Evolutionary conservation across 345 rosid genomes (phyloP).

Genomic region (Bruguiera gymnorhiza): DNA sequence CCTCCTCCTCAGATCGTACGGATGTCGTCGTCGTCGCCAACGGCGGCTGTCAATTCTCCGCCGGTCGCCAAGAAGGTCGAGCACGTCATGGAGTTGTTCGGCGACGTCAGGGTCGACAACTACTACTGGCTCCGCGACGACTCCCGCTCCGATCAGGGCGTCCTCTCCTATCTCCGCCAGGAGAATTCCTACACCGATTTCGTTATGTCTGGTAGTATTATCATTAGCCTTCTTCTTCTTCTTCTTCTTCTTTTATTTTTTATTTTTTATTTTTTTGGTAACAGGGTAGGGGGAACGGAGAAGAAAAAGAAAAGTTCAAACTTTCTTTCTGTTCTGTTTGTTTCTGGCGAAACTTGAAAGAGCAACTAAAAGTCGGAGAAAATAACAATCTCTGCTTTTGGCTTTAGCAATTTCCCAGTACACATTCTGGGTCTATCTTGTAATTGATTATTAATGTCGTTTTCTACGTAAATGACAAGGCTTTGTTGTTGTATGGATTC

Average conservation of each 20-base stretch:
- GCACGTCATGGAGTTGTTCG: constrained; percentile 72
- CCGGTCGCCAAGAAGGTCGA: constrained; percentile 80
- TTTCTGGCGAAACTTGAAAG: no score
- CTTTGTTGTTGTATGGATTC: no score
- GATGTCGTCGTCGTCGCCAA: not conserved
- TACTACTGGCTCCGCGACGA: constrained; percentile 98
- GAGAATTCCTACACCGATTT: constrained; percentile 64
- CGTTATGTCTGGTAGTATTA: constrained; percentile 62
- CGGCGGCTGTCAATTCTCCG: constrained; percentile 19
- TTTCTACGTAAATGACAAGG: no score
- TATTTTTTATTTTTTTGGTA: no score
- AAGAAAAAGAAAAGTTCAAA: no score
- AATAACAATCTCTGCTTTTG: no score
- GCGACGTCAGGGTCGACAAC: constrained; percentile 70
- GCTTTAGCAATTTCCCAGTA: no score
- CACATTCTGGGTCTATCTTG: no score
- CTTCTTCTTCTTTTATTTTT: not conserved
- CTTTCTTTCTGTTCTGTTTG: no score
- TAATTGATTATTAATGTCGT: no score
- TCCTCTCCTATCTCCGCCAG: constrained; percentile 57
- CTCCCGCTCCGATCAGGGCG: constrained; percentile 61
- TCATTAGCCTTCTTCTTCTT: not conserved
- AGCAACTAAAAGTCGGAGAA: no score
- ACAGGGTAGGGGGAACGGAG: no score
- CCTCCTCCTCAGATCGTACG: not conserved